These are phyloP conservation scores for Fraxinus americana DNA, from an alignment of 257 asterid species.

Conservation along the genomic window DNA sequence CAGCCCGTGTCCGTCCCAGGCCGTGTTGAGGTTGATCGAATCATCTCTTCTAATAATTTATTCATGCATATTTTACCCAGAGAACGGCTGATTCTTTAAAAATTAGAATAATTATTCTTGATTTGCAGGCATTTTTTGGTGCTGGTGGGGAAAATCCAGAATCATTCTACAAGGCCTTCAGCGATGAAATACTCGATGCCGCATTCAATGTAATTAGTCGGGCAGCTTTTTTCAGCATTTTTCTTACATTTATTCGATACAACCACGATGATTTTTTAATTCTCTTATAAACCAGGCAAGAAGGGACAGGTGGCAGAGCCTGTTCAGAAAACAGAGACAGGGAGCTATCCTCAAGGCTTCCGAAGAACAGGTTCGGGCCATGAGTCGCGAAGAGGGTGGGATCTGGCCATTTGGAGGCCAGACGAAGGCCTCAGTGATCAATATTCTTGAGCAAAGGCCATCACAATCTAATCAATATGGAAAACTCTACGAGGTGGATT, in stretches of 20 bases:
- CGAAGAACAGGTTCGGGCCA: constrained; percentile 50
- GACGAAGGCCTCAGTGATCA: constrained; percentile 31
- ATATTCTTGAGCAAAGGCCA: constrained; percentile 44
- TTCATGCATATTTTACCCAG: too few species aligned
- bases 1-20: constrained; percentile 62
- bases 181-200: constrained; percentile 65
- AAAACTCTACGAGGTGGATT: constrained; percentile 47
- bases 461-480: constrained; percentile 54
- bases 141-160: constrained; percentile 62
- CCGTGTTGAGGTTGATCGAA: constrained; percentile 41
- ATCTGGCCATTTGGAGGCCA: constrained; percentile 73
- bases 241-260: not conserved
- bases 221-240: not conserved
- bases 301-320: constrained; percentile 39
- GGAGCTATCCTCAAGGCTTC: constrained; percentile 60
- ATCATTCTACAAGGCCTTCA: constrained; percentile 54
- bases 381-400: constrained; percentile 62
- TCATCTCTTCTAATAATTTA: too few species aligned
- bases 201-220: constrained; percentile 45
- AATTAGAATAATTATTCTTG: too few species aligned
- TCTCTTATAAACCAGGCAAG: constrained; percentile 26
- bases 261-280: not conserved
- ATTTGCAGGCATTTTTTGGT: constrained; percentile 49
- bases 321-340: constrained; percentile 50
- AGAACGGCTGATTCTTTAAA: too few species aligned